Conservation (phyloP, 73 alveolate genomes). For the Tetrahymena borealis region DNA sequence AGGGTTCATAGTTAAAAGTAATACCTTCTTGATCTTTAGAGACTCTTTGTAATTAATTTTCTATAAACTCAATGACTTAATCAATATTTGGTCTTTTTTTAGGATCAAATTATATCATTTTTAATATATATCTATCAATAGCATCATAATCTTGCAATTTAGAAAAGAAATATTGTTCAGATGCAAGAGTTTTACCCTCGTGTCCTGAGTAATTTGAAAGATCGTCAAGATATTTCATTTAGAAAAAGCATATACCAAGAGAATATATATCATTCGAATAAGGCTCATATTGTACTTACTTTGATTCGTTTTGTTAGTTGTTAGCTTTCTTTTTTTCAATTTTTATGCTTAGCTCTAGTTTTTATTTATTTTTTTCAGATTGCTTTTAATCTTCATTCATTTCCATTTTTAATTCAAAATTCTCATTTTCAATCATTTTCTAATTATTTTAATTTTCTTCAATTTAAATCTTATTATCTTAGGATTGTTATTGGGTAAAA, state of each 20-base stretch:
- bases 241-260: not conserved
- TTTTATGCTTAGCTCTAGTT: not conserved
- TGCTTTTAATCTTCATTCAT: no score
- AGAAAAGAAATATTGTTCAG: not conserved
- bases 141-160: not conserved
- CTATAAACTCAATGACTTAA: not conserved
- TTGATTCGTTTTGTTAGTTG: not conserved
- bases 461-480: no score
- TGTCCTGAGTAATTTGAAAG: not conserved
- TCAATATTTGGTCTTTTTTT: not conserved
- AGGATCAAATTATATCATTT: not conserved
- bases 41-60: not conserved
- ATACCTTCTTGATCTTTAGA: not conserved
- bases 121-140: not conserved
- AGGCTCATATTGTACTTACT: not conserved
- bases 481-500: no score
- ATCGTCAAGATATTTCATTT: not conserved
- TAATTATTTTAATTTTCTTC: no score
- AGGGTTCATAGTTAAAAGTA: not conserved
- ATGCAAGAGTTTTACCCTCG: not conserved
- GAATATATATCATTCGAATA: not conserved
- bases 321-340: no score
- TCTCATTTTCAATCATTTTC: no score
- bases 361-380: not conserved
- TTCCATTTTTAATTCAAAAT: no score